These are phyloP conservation scores for Odontarrhena argentea DNA, from an alignment of 345 rosid species.

Conservation along the genomic window DNA sequence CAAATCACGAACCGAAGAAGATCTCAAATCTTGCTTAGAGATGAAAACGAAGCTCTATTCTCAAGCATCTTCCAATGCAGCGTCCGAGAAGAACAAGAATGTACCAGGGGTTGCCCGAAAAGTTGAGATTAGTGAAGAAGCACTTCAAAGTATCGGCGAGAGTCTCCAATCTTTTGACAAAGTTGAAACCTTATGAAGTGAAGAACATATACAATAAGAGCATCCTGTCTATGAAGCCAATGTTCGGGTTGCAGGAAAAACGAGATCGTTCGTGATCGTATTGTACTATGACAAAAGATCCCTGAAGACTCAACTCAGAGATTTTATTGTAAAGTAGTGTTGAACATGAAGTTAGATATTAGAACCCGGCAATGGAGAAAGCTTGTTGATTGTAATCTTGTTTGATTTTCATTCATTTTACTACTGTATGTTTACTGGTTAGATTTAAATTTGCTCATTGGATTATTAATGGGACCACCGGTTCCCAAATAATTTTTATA, in stretches of 20 bases:
- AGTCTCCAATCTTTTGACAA: constrained; percentile 28
- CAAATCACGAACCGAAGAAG: constrained; percentile 78
- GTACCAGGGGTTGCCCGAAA: constrained; percentile 40
- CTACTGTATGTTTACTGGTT: constrained; percentile 8
- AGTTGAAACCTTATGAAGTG: constrained; percentile 28
- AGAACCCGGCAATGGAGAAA: constrained; percentile 20
- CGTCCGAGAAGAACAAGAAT: constrained; percentile 31
- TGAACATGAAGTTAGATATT: constrained; percentile 23
- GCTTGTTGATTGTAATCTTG: constrained; percentile 17
- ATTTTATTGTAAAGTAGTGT: constrained; percentile 28
- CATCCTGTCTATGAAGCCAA: constrained; percentile 7
- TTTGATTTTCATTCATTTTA: constrained; percentile 22
- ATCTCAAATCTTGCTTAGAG: constrained; percentile 71
- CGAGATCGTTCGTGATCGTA: background rate
- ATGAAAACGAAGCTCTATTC: constrained; percentile 53
- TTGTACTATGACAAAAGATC: constrained; percentile 18
- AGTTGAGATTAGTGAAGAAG: constrained; percentile 66
- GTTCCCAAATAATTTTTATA: background rate
- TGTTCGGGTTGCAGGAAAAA: background rate
- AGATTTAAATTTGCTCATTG: constrained; percentile 10
- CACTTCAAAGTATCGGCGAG: constrained; percentile 41
- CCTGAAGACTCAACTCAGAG: constrained; percentile 1
- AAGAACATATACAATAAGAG: background rate
- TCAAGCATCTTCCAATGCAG: constrained; percentile 37
- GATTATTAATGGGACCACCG: background rate